Percentiles rank a stretch among this genome's conserved stretches.
These are phyloP conservation scores for Epichloe bromicola DNA, from an alignment of 2,329 filamentous ascomycete genomes.

Conservation along the genomic window DNA sequence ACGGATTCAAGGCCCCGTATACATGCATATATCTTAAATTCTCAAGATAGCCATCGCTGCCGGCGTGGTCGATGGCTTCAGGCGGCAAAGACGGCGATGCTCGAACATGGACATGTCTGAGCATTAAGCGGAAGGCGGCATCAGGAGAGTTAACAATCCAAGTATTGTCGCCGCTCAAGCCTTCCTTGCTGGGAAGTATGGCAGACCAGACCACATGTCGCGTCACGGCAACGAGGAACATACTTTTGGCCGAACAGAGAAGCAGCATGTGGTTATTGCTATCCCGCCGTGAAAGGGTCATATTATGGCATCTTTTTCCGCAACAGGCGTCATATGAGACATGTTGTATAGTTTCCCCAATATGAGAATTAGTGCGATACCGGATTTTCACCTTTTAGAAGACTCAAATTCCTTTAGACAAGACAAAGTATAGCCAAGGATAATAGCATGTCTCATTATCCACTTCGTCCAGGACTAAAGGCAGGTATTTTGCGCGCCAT, in stretches of 20 bases:
- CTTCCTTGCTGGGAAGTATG: not conserved
- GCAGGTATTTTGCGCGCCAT: constrained; percentile 19
- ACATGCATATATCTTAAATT: too few species aligned
- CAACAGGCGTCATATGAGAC: not conserved
- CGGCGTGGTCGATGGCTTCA: too few species aligned
- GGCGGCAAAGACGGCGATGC: too few species aligned
- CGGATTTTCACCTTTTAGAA: not conserved
- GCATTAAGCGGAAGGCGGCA: too few species aligned
- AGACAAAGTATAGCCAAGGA: constrained; percentile 18
- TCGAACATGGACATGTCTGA: too few species aligned
- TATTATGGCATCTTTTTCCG: not conserved
- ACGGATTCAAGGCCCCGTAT: too few species aligned
- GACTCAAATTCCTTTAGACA: constrained; percentile 5
- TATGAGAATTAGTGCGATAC: not conserved
- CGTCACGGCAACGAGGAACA: not conserved
- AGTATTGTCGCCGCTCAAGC: not conserved
- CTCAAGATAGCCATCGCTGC: too few species aligned
- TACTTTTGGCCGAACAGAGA: not conserved
- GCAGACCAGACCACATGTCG: not conserved
- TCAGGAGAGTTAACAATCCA: too few species aligned
- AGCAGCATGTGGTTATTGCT: not conserved
- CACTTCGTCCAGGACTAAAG: constrained; percentile 16
- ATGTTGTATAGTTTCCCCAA: not conserved
- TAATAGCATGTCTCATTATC: constrained; percentile 19
- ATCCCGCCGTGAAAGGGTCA: not conserved